phyloP scores from a whole-genome alignment of 129 eudicot genomes.

The Saposhnikovia divaricata region DNA sequence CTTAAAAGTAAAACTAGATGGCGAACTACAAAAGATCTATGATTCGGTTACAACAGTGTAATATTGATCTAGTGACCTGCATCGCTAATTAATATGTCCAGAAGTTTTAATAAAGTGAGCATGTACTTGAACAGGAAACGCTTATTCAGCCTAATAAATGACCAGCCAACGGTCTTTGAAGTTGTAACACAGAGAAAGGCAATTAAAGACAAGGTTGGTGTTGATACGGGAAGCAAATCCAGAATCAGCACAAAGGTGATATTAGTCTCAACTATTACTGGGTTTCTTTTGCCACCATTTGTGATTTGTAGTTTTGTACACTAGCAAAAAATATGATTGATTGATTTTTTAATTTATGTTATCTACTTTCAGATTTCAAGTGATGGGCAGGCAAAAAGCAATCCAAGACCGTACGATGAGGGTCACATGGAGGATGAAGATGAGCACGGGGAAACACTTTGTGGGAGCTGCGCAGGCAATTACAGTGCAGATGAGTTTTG shows the following conservation, averaged over 20 bases:
- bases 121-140: constrained; percentile 45
- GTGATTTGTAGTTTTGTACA: no score
- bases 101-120: neutral
- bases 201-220: constrained; percentile 44
- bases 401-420: constrained; percentile 37
- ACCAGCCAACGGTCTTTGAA: constrained; percentile 62
- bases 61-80: no score
- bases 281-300: neutral
- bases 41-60: no score
- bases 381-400: constrained; percentile 44
- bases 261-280: neutral
- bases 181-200: constrained; percentile 54
- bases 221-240: constrained; percentile 64
- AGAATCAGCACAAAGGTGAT: constrained; percentile 51
- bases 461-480: constrained; percentile 69
- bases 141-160: constrained; percentile 59
- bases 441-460: constrained; percentile 62
- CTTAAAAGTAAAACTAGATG: neutral
- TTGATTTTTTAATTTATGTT: neutral
- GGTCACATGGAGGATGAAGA: constrained; percentile 51
- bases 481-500: constrained; percentile 72
- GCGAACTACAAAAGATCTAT: neutral
- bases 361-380: constrained; percentile 37
- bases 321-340: neutral
- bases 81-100: no score